Evolutionary conservation across 768 basidiomycete genomes (phyloP).

Genomic region (Lyophyllum atratum): DNA sequence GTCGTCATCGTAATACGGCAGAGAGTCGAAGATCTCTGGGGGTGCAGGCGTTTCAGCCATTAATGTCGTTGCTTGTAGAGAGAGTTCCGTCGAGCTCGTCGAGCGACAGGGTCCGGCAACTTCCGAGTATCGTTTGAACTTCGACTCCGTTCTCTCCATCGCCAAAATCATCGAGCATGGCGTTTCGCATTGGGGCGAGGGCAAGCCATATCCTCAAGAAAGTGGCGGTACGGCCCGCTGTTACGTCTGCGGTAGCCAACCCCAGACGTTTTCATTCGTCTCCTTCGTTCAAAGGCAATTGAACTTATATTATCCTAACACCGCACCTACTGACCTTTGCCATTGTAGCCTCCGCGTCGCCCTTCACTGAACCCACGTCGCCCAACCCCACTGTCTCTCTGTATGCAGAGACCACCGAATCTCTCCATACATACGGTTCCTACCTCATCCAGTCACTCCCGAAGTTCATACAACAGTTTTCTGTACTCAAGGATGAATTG

Average conservation of each 20-base stretch:
- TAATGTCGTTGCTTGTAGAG: conserved; percentile 1
- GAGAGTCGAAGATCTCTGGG: conserved; percentile 69
- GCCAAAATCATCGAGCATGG: conserved; percentile 33
- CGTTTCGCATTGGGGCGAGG: conserved; percentile 45
- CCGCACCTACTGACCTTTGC: neutral
- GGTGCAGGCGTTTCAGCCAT: conserved; percentile 26
- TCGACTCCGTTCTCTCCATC: neutral
- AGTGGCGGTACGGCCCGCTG: conserved; percentile 34
- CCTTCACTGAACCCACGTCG: conserved; percentile 89
- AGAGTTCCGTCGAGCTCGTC: neutral
- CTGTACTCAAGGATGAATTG: conserved; percentile 94
- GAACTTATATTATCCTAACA: neutral
- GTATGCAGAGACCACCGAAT: conserved; percentile 72
- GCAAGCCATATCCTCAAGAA: conserved; percentile 45
- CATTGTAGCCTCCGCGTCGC: conserved; percentile 61
- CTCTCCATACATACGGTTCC: conserved; percentile 89
- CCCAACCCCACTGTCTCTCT: conserved; percentile 79
- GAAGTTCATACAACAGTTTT: conserved; percentile 98
- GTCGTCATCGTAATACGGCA: conserved; percentile 96
- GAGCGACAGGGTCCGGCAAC: conserved; percentile 18
- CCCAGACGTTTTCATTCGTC: conserved; percentile 51
- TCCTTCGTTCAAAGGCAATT: conserved; percentile 48
- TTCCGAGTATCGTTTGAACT: conserved; percentile 15
- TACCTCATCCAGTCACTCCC: conserved; percentile 93
- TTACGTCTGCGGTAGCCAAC: conserved; percentile 23